Conservation (phyloP, 352 stramenopile species). For the Halophytophthora polymorphica region DNA sequence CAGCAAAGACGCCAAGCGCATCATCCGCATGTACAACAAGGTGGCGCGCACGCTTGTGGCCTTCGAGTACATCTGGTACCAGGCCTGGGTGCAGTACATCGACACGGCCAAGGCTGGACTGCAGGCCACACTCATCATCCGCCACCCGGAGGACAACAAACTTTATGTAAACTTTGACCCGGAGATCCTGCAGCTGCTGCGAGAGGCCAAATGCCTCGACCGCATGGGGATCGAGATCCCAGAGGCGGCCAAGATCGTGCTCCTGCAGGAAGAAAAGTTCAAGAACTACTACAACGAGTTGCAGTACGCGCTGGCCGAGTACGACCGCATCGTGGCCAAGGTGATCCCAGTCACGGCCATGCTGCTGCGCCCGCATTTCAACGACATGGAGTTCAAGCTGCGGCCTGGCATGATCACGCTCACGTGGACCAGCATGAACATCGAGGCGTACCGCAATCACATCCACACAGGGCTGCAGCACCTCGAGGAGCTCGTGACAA, state of each 20-base stretch:
- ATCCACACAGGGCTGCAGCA: constrained; percentile 92
- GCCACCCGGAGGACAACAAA: constrained; percentile 97
- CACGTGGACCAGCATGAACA: constrained; percentile 99
- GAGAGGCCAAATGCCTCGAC: constrained; percentile 97
- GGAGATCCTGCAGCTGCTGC: constrained; percentile 97
- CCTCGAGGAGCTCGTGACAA: constrained; percentile 96
- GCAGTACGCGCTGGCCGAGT: constrained; percentile 96
- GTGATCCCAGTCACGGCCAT: constrained; percentile 98
- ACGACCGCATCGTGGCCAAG: constrained; percentile 96
- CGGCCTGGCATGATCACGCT: constrained; percentile 98
- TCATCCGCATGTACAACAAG: constrained; percentile 99
- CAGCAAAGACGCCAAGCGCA: constrained; percentile 96
- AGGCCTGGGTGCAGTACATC: constrained; percentile 98
- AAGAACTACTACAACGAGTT: constrained; percentile 99
- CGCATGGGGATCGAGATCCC: constrained; percentile 98
- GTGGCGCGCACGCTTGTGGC: constrained; percentile 96
- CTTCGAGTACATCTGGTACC: constrained; percentile 99
- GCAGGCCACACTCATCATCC: constrained; percentile 98
- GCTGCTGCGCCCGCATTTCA: constrained; percentile 95
- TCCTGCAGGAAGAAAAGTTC: constrained; percentile 98
- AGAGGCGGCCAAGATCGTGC: constrained; percentile 96
- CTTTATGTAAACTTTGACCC: constrained; percentile 99
- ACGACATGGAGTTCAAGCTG: constrained; percentile 99
- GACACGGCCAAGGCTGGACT: constrained; percentile 97
- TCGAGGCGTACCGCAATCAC: constrained; percentile 96